Evolutionary conservation across 116 monocot species (phyloP).

Genomic region (Dioscorea cayenensis): DNA sequence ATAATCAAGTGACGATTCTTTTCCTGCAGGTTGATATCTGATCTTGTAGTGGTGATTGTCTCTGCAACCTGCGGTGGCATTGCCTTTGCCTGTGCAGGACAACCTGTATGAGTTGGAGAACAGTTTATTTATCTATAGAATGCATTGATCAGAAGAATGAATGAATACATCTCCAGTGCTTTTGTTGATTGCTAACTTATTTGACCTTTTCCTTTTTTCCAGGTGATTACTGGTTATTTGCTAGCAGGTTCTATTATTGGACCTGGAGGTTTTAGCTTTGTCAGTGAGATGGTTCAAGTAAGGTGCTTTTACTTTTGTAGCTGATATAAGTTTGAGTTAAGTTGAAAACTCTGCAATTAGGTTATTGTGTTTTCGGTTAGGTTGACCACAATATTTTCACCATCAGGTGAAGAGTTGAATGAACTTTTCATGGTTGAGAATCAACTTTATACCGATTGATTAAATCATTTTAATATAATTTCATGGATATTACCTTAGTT

Average conservation of each 20-base stretch:
- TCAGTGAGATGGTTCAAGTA: conserved; percentile 99
- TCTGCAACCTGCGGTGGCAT: conserved; percentile 98
- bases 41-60: conserved; percentile 97
- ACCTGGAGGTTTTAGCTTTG: conserved; percentile 91
- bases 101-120: conserved; percentile 49
- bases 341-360: background rate
- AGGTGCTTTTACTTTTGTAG: conserved; percentile 29
- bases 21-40: conserved; percentile 85
- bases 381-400: too few relatives aligned
- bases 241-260: conserved; percentile 94
- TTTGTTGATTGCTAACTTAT: background rate
- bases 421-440: too few relatives aligned
- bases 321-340: background rate
- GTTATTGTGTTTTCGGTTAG: background rate
- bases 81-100: conserved; percentile 97
- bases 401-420: too few relatives aligned
- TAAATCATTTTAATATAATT: too few relatives aligned
- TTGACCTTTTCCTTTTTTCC: conserved; percentile 8
- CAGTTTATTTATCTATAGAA: background rate
- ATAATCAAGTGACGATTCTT: background rate
- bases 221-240: conserved; percentile 97
- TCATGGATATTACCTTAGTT: too few relatives aligned
- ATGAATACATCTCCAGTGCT: background rate
- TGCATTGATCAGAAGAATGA: background rate
- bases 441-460: too few relatives aligned